These are phyloP conservation scores for Coffea humblotiana DNA, from an alignment of 305 asterid genomes.

Conservation along the genomic window DNA sequence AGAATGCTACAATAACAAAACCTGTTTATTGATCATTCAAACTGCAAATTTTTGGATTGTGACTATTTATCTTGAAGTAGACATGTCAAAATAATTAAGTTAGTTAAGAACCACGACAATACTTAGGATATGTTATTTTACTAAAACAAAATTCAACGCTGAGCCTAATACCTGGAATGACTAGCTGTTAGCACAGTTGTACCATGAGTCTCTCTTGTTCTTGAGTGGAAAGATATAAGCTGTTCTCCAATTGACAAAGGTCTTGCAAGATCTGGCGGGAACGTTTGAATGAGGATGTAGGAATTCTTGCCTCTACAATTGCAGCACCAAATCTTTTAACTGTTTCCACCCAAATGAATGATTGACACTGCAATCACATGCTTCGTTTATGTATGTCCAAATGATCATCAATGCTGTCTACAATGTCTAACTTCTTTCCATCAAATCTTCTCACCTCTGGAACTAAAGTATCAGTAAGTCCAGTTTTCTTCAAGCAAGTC, in stretches of 20 bases:
- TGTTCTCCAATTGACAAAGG: conserved; percentile 92
- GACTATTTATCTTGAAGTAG: neutral
- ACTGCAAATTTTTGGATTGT: neutral
- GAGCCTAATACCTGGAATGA: conserved; percentile 80
- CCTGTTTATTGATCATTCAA: neutral
- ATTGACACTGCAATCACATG: no score
- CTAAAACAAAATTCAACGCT: conserved; percentile 2
- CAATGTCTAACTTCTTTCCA: no score
- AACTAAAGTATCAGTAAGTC: no score
- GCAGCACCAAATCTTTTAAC: no score
- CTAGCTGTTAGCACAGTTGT: conserved; percentile 88
- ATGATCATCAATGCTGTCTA: no score
- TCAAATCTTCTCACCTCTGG: no score
- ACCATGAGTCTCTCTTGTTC: conserved; percentile 78
- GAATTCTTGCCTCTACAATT: no score
- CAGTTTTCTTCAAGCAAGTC: no score
- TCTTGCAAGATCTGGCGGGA: conserved; percentile 85
- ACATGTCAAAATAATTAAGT: conserved; percentile 11
- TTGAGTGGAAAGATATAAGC: conserved; percentile 85
- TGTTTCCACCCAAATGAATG: no score
- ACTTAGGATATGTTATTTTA: no score
- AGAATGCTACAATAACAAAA: neutral
- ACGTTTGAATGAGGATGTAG: conserved; percentile 13
- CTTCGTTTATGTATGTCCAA: no score
- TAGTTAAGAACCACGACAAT: neutral